phyloP scores from a whole-genome alignment of 208 protist genomes.

The Tritrichomonas foetus region DNA sequence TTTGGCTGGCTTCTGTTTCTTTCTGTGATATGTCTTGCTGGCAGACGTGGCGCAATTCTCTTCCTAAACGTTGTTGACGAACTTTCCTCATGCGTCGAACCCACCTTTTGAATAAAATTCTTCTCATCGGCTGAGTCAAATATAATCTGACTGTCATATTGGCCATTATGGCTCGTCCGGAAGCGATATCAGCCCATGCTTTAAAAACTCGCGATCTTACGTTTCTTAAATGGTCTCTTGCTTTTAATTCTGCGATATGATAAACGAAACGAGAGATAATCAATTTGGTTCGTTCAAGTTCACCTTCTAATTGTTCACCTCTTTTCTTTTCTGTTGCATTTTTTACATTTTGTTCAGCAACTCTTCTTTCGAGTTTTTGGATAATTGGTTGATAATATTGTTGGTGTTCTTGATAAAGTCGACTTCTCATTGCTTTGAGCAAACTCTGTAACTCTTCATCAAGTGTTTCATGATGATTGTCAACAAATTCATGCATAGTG shows the following conservation, averaged over 20 bases:
- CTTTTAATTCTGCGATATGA: neutral
- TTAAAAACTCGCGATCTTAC: neutral
- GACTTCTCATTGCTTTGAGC: neutral
- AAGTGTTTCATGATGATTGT: neutral
- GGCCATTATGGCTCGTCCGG: neutral
- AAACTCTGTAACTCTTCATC: neutral
- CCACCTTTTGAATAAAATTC: constrained; percentile 36
- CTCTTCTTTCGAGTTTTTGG: neutral
- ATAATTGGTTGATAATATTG: neutral
- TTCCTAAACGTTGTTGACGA: neutral
- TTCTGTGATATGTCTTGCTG: neutral
- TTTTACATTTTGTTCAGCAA: neutral
- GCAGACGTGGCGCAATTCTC: neutral
- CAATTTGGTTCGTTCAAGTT: neutral
- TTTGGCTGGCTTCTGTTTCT: constrained; percentile 1
- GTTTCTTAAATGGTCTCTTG: neutral
- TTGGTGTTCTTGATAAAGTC: neutral
- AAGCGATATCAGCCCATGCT: constrained; percentile 19
- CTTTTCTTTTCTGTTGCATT: neutral
- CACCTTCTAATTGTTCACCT: neutral
- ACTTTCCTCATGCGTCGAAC: neutral
- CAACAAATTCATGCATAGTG: neutral
- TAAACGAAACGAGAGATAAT: neutral
- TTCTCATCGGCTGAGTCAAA: neutral
- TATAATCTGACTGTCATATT: neutral